Evolutionary conservation across 2,329 filamentous ascomycete genomes (phyloP), one percentile per base, ranked within the genome.

Genomic region (Elsinoe ampelina): DNA sequence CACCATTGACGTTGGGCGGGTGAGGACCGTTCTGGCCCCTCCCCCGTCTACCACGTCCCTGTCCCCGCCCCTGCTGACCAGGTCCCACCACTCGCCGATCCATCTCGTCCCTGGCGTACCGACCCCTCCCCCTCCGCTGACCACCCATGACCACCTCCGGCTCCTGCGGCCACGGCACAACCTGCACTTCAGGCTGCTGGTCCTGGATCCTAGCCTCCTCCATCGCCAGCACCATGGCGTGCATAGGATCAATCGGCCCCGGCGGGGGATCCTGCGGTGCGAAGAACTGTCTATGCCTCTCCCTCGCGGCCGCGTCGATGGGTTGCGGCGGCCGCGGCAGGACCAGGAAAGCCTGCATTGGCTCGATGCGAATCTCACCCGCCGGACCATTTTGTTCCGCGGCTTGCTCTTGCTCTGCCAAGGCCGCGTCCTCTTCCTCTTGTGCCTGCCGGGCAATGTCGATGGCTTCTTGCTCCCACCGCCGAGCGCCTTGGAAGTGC

Each of bases 401-500:
- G 54, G 64, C 64, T 56, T 68, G 68, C 30, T 67, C 68, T 20
- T 63, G 62, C 60, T 65, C 62, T 10, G 45, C 45, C 26, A 50
- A 3, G 1, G 45, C 45, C 1, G 45, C 65, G 4, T 60, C 66
- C 41, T 69, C 70, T 36, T 65, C 62, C 17, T 61, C 65, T 13
- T 70, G 66, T 11, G 67, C 70, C 11, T 63, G 63, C 47, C 64
- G 54, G 6, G 67, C 68, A 13, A 61, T 64, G 63, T 68, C 71
- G 12, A 66, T 58, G 1, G 73, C 73, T 32, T 71, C 62, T 57
- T 72, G 70, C 63, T 76, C 74, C 58, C 71, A 76, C 55, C 69
- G 69, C 34, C 75, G 63, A 7, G 64, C 64, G 22, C 74, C 75
- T 8, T 64, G 70, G 60, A 76, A 76, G 72, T 67, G 65, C 12